A percentile compares a stretch with the other conserved stretches of the same genome.
These are phyloP conservation scores for Apophysomyces ossiformis DNA, from an alignment of 371 early-diverging fungal genomes.

Conservation along the genomic window DNA sequence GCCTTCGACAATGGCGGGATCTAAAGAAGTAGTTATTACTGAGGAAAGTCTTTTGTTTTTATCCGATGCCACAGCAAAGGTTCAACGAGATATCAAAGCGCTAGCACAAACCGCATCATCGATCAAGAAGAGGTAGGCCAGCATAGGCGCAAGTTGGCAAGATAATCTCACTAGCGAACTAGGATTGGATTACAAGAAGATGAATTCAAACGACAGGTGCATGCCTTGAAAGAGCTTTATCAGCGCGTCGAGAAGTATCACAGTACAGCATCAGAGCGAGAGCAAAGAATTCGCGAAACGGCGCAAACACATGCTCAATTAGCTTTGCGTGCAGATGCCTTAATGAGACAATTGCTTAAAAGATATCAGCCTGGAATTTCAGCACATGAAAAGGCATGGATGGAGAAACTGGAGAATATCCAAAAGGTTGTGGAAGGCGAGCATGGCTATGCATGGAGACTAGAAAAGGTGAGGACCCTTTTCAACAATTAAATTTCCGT, in stretches of 20 bases:
- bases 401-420: conserved; percentile 23
- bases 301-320: conserved; percentile 22
- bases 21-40: conserved; percentile 45
- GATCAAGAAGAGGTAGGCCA: conserved; percentile 19
- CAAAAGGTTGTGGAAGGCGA: conserved; percentile 22
- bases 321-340: conserved; percentile 26
- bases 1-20: conserved; percentile 34
- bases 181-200: conserved; percentile 16
- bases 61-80: conserved; percentile 27
- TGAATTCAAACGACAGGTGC: conserved; percentile 23
- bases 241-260: conserved; percentile 9
- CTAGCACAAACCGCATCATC: conserved; percentile 7
- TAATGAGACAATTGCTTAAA: conserved; percentile 21
- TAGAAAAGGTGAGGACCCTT: conserved; percentile 19
- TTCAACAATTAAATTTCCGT: neutral
- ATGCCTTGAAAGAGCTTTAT: conserved; percentile 5
- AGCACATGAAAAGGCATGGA: conserved; percentile 28
- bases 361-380: conserved; percentile 21
- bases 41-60: conserved; percentile 49
- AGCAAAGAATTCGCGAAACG: conserved; percentile 13
- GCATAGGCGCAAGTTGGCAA: neutral
- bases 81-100: conserved; percentile 28
- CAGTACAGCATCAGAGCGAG: conserved; percentile 10
- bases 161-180: neutral
- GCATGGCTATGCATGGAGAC: conserved; percentile 20